Conservation (phyloP, 192 early-diverging fungal species). For the Entophlyctis helioformis region DNA sequence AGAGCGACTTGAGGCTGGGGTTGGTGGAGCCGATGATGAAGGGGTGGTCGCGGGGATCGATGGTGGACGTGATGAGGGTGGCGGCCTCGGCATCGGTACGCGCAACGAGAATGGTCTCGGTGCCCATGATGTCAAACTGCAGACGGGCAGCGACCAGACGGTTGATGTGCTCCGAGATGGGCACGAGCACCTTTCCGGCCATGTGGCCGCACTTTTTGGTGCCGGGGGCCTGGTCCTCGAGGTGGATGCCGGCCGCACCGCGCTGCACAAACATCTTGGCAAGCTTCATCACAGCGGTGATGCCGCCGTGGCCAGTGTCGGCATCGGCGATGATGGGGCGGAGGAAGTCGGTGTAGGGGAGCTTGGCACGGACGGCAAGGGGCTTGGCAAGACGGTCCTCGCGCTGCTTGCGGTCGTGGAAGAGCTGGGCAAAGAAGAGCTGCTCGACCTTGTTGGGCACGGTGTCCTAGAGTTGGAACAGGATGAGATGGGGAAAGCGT, state of each 20-base stretch:
- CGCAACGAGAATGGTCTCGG: slow-evolving; percentile 85
- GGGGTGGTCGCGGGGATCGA: slow-evolving; percentile 88
- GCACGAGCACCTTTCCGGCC: slow-evolving; percentile 98
- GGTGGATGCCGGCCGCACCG: slow-evolving; percentile 89
- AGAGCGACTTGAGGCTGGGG: slow-evolving; percentile 49
- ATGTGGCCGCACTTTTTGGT: slow-evolving; percentile 99
- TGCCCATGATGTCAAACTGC: slow-evolving; percentile 97
- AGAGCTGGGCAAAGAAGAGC: slow-evolving; percentile 90
- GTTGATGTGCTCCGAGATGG: slow-evolving; percentile 95
- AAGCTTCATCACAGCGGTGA: slow-evolving; percentile 93
- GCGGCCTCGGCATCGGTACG: slow-evolving; percentile 97
- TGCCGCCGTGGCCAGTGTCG: slow-evolving; percentile 97
- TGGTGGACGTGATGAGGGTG: slow-evolving; percentile 90
- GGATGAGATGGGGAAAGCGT: too few relatives aligned
- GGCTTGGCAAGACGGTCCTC: slow-evolving; percentile 71
- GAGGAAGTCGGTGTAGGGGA: slow-evolving; percentile 74
- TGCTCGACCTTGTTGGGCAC: slow-evolving; percentile 99
- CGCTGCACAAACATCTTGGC: slow-evolving; percentile 97
- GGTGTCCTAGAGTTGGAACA: slow-evolving; percentile 26
- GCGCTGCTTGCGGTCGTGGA: slow-evolving; percentile 95
- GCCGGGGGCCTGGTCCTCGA: slow-evolving; percentile 87
- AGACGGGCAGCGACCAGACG: slow-evolving; percentile 86
- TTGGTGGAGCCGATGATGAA: slow-evolving; percentile 94
- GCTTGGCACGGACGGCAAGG: slow-evolving; percentile 49
- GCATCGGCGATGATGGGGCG: slow-evolving; percentile 95